Percentiles rank a stretch among this genome's conserved stretches.
Conservation (phyloP, 78 protist species). For the Emiliania huxleyi region DNA sequence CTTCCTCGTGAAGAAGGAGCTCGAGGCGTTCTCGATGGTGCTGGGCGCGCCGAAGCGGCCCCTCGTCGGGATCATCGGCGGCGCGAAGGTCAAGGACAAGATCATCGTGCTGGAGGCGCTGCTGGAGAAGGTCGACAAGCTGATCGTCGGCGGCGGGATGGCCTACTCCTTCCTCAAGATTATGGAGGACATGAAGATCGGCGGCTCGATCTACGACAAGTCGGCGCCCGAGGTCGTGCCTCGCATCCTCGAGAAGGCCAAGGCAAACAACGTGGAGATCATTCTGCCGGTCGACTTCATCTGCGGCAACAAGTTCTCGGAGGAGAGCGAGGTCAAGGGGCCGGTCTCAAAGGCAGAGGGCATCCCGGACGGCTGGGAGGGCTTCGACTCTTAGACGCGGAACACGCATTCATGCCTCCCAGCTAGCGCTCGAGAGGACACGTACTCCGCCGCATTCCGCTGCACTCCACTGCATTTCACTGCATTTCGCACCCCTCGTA, state of each 20-base stretch:
- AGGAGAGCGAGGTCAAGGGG: conserved; percentile 59
- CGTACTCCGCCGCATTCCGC: too few relatives aligned
- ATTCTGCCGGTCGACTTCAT: conserved; percentile 91
- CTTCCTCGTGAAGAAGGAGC: conserved; percentile 90
- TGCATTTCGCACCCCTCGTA: too few relatives aligned
- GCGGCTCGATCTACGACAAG: conserved; percentile 84
- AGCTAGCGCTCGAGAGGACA: too few relatives aligned
- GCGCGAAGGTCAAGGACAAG: conserved; percentile 94
- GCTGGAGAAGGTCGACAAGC: conserved; percentile 84
- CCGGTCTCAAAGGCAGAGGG: conserved; percentile 62
- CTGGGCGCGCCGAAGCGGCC: conserved; percentile 88
- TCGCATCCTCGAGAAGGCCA: conserved; percentile 79
- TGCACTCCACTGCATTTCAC: too few relatives aligned
- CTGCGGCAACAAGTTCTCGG: conserved; percentile 71
- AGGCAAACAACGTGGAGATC: conserved; percentile 51
- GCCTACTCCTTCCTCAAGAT: conserved; percentile 93
- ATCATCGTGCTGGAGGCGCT: conserved; percentile 92
- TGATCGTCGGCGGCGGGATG: conserved; percentile 94
- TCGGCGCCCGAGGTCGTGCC: conserved; percentile 81
- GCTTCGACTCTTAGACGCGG: too few relatives aligned
- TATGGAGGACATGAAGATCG: conserved; percentile 52
- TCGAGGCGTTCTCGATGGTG: conserved; percentile 90
- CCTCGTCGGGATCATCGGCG: conserved; percentile 96
- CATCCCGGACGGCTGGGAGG: conserved; percentile 90
- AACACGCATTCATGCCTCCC: too few relatives aligned